Percentiles rank a stretch among this genome's conserved stretches.
Evolutionary conservation across 257 asterid genomes (phyloP).

Genomic region (Striga asiatica): DNA sequence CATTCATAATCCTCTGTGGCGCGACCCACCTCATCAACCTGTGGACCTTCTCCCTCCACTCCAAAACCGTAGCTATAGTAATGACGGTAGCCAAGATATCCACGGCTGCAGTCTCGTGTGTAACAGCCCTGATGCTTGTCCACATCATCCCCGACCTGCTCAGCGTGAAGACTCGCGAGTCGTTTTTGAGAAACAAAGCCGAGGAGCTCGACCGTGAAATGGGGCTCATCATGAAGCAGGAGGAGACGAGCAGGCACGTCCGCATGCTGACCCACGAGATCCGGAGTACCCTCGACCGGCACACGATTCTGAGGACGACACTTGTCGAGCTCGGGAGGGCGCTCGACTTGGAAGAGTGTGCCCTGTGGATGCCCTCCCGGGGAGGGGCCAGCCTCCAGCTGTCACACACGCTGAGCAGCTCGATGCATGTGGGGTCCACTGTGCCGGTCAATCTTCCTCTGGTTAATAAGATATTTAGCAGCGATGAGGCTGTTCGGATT

Average conservation of each 20-base stretch:
- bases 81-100: constrained; percentile 53
- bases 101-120: constrained; percentile 63
- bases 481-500: constrained; percentile 43
- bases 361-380: constrained; percentile 70
- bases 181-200: constrained; percentile 44
- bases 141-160: constrained; percentile 70
- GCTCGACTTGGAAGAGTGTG: constrained; percentile 65
- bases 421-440: constrained; percentile 46
- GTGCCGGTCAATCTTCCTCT: constrained; percentile 51
- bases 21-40: constrained; percentile 62
- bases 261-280: constrained; percentile 78
- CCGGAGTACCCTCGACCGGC: constrained; percentile 67
- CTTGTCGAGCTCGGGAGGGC: constrained; percentile 66
- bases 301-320: constrained; percentile 60
- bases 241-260: constrained; percentile 69
- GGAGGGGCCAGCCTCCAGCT: constrained; percentile 49
- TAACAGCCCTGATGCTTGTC: constrained; percentile 60
- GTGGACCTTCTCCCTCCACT: constrained; percentile 59
- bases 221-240: constrained; percentile 66
- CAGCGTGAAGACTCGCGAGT: constrained; percentile 48
- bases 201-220: constrained; percentile 66
- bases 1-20: constrained; percentile 65
- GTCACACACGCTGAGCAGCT: constrained; percentile 46
- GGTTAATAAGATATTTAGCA: constrained; percentile 38
- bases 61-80: constrained; percentile 52